Conservation (phyloP, 2,329 filamentous ascomycete species). For the Aspergillus jensenii region DNA sequence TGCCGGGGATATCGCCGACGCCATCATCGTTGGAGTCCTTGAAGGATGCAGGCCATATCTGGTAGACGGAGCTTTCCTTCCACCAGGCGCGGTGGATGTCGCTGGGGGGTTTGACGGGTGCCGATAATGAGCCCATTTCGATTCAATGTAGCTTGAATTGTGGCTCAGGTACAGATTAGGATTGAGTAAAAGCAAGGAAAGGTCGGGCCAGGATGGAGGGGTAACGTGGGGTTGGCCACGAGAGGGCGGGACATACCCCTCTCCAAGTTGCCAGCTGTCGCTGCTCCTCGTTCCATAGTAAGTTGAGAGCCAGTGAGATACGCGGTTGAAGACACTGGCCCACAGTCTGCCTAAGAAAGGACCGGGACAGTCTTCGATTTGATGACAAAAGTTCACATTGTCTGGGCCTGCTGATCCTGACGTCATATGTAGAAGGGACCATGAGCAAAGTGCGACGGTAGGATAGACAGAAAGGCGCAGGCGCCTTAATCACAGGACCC, state of each 20-base stretch:
- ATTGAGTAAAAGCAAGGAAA: background rate
- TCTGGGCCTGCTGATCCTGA: background rate
- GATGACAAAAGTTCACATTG: background rate
- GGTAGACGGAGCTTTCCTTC: slow-evolving; percentile 59
- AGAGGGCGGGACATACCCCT: background rate
- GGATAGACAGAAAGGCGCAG: background rate
- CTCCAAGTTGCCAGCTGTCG: background rate
- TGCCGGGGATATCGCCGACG: slow-evolving; percentile 64
- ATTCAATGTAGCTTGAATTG: background rate
- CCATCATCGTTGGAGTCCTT: slow-evolving; percentile 54
- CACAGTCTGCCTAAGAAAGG: background rate
- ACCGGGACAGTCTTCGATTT: background rate
- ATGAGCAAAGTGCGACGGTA: background rate
- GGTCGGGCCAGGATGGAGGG: background rate
- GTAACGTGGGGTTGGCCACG: slow-evolving; percentile 4
- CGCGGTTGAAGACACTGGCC: background rate
- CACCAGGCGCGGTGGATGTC: slow-evolving; percentile 46
- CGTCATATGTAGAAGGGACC: background rate
- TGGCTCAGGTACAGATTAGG: background rate
- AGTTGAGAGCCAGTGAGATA: slow-evolving; percentile 3
- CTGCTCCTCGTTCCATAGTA: background rate
- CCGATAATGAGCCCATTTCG: slow-evolving; percentile 1
- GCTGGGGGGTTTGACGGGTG: slow-evolving; percentile 9
- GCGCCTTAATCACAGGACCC: background rate
- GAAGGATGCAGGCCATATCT: slow-evolving; percentile 61